Percentiles rank a stretch among this genome's conserved stretches.
Conservation (phyloP, 129 eudicot genomes). For the Artemisia tridentata region DNA sequence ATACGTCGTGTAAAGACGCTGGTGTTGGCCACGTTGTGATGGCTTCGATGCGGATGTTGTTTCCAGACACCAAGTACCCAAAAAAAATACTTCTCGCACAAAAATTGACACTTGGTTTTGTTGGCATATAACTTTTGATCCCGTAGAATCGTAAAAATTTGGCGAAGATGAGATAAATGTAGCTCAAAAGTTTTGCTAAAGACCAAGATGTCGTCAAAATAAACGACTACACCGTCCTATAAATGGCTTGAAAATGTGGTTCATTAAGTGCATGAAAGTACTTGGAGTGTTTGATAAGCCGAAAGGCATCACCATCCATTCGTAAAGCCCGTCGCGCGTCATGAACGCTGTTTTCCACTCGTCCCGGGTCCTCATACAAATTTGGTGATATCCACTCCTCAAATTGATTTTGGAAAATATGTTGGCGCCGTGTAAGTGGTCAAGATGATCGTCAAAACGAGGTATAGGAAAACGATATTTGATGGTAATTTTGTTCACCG, state of each 20-base stretch:
- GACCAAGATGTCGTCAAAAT: not conserved
- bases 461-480: not conserved
- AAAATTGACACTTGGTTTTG: not conserved
- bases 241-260: not conserved
- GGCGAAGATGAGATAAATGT: not conserved
- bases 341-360: not conserved
- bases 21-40: not conserved
- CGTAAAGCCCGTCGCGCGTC: not conserved
- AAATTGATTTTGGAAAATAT: not conserved
- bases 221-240: not conserved
- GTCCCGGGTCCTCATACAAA: not conserved
- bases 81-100: not conserved
- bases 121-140: not conserved
- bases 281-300: not conserved
- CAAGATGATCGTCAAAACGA: not conserved
- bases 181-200: not conserved
- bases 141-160: not conserved
- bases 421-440: not conserved
- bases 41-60: not conserved
- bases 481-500: not conserved
- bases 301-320: not conserved
- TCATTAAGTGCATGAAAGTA: not conserved
- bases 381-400: not conserved
- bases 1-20: not conserved
- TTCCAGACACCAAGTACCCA: not conserved